A percentile compares a stretch with the other conserved stretches of the same genome.
Evolutionary conservation across 306 rosid genomes (phyloP).

Genomic region (Cucurbita pepo): DNA sequence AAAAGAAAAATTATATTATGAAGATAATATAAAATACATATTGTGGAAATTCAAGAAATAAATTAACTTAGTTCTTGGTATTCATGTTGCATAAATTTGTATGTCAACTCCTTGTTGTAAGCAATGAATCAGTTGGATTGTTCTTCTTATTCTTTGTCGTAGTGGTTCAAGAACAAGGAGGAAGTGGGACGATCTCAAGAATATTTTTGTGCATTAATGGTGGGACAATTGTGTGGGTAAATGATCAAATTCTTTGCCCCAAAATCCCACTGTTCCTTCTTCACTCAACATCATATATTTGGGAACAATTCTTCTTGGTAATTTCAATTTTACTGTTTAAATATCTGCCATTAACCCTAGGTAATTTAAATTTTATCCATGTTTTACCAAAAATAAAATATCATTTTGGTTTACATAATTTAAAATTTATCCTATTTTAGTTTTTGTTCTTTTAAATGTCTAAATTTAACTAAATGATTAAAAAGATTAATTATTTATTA

Average conservation of each 20-base stretch:
- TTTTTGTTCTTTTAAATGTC: no score
- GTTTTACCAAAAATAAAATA: no score
- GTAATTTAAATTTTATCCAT: neutral
- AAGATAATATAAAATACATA: neutral
- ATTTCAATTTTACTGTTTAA: neutral
- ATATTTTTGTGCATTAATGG: neutral
- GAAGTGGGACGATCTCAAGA: neutral
- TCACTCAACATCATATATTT: neutral
- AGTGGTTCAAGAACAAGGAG: conserved; percentile 3
- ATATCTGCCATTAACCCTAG: neutral
- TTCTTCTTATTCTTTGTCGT: neutral
- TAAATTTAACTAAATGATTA: no score
- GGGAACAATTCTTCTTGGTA: neutral
- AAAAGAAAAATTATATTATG: no score
- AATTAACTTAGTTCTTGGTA: neutral
- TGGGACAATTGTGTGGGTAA: conserved; percentile 2
- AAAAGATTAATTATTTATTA: no score
- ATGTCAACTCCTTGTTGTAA: neutral
- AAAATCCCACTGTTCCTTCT: neutral
- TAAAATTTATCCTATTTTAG: no score
- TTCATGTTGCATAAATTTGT: neutral
- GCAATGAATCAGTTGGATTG: neutral
- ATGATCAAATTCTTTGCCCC: neutral
- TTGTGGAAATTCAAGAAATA: neutral
- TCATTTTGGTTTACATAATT: no score